Percentiles rank a stretch among this genome's conserved stretches.
phyloP scores from a whole-genome alignment of 2,329 filamentous ascomycete genomes.

The Exophiala dermatitidis region DNA sequence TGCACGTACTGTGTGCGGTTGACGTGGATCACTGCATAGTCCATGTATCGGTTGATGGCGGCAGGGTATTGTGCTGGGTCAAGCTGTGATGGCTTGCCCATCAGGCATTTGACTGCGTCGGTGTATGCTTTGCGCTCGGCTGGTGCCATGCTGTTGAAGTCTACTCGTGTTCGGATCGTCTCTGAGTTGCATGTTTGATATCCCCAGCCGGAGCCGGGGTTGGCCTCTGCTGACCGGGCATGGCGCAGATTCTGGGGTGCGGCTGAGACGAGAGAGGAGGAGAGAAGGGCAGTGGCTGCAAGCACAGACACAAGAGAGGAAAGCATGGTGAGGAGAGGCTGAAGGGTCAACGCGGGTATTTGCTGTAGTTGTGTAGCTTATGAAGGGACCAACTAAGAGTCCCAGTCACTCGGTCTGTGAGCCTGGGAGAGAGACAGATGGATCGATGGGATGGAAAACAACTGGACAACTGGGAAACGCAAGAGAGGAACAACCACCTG shows the following conservation, averaged over 20 bases:
- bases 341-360: not conserved
- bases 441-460: not conserved
- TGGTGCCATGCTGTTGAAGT: constrained; percentile 24
- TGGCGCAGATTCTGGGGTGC: constrained; percentile 6
- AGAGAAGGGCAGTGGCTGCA: constrained; percentile 14
- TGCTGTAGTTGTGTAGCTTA: not conserved
- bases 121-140: constrained; percentile 31
- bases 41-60: constrained; percentile 34
- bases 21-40: constrained; percentile 38
- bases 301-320: constrained; percentile 16
- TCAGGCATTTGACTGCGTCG: constrained; percentile 36
- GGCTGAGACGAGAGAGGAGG: constrained; percentile 7
- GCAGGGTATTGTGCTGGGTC: constrained; percentile 29
- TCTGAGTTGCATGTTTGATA: constrained; percentile 11
- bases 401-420: not conserved
- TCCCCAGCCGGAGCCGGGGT: constrained; percentile 2
- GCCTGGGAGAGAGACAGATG: not conserved
- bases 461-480: not conserved
- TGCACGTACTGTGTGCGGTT: constrained; percentile 34
- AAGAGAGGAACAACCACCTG: not conserved
- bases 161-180: constrained; percentile 19
- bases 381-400: not conserved
- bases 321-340: constrained; percentile 4
- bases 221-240: constrained; percentile 7
- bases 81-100: constrained; percentile 30